Conservation (phyloP, 345 rosid genomes). For the Brassica carinata region DNA sequence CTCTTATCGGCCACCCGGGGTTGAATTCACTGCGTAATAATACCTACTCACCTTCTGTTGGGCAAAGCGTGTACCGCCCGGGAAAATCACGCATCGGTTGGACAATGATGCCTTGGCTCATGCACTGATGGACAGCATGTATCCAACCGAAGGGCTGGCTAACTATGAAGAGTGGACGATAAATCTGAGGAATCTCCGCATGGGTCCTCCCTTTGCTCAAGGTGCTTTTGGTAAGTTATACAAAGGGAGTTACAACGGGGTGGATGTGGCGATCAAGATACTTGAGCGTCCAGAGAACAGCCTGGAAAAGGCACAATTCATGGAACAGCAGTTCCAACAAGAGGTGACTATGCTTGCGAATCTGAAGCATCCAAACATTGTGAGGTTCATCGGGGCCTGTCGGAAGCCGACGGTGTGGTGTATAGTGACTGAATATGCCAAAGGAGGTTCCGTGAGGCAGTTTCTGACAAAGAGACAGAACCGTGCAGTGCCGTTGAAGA, state of each 20-base stretch:
- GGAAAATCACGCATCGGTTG: constrained; percentile 43
- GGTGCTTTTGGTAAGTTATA: constrained; percentile 63
- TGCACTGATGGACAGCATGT: constrained; percentile 52
- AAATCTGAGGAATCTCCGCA: constrained; percentile 53
- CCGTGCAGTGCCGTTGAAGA: constrained; percentile 48
- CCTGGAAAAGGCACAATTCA: constrained; percentile 38
- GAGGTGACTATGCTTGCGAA: constrained; percentile 46
- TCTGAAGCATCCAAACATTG: constrained; percentile 44
- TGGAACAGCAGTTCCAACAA: constrained; percentile 50
- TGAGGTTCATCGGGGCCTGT: constrained; percentile 46
- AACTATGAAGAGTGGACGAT: constrained; percentile 63
- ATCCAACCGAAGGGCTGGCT: constrained; percentile 52
- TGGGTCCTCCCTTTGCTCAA: constrained; percentile 64
- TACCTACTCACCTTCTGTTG: constrained; percentile 45
- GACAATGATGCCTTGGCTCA: constrained; percentile 57
- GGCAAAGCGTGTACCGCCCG: constrained; percentile 54
- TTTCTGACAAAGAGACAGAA: constrained; percentile 41
- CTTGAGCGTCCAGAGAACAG: constrained; percentile 43
- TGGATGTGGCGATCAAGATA: constrained; percentile 49
- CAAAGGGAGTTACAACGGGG: constrained; percentile 47
- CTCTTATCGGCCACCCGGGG: constrained; percentile 61
- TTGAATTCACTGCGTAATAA: constrained; percentile 43
- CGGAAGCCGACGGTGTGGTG: constrained; percentile 49
- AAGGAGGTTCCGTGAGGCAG: constrained; percentile 48
- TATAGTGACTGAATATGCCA: constrained; percentile 48